Evolutionary conservation across 352 stramenopile species (phyloP), one percentile per base, ranked within the genome.

Genomic region (Halophytophthora polymorphica): DNA sequence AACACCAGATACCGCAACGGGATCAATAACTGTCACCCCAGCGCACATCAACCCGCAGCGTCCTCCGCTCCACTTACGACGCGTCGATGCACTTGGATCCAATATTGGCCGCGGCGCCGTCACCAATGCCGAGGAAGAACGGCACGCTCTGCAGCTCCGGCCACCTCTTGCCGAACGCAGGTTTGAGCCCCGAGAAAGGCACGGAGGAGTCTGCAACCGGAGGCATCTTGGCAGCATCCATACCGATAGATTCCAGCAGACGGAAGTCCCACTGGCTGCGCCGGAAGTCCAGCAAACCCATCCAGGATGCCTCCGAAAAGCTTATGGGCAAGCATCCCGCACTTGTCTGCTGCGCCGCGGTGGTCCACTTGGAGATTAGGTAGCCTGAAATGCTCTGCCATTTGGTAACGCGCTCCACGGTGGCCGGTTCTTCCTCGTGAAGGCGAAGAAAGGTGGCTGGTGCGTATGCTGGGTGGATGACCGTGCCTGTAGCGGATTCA

Each of bases 281-380:
- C 42, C 79, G 72, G 62, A 98, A 95, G 50, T 98, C 88, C 10
- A 98, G 63, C 3, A 98, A 66, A 6, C 95, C 95, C 28, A 91
- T 97, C 95, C 95, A 98, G 38, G 87, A 97, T 3, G 93, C 95
- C 69, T 98, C 95, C 0, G 84, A 96, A 61, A 90, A 97, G 28
- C 90, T 97, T 43, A 98, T 93, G 19, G 89, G 84, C 31, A 95
- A 29, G 29, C 61, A 67, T 19, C 56, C 35, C 41, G 63, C 44
- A 42, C 54, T 46, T 29, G 17, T 6, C 21, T 61, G 56, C 35
- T 56, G 55, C 33, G 33, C 57, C 5, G 64, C 52, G 21, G 42
- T 76, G 4, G 71, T 89, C 94, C 94, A 98, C 50, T 91, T 84
- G 52, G 74, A 61, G 17, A 98, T 64, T 18, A 96, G 71, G 18